phyloP scores from a whole-genome alignment of 1,139 yeast genomes.

The Kodamaea arcana region DNA sequence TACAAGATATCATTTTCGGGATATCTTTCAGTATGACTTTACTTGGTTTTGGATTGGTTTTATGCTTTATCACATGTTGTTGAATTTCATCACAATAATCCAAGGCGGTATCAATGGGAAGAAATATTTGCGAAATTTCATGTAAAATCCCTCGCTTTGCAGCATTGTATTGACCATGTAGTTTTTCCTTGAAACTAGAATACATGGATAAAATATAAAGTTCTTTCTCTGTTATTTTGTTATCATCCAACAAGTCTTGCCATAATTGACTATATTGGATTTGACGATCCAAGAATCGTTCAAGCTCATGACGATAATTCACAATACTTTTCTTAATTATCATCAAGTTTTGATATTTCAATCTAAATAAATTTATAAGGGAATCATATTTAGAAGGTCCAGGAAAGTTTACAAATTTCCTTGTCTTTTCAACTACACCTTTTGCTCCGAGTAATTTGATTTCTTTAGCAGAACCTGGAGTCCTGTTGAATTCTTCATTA shows the following conservation, averaged over 20 bases:
- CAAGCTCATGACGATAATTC: conserved; percentile 1
- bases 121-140: conserved; percentile 6
- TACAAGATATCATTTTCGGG: conserved; percentile 8
- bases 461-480: conserved; percentile 1
- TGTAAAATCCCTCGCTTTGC: conserved; percentile 5
- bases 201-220: conserved; percentile 16
- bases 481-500: conserved; percentile 1
- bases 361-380: neutral
- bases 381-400: neutral
- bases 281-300: conserved; percentile 14
- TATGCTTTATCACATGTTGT: conserved; percentile 2
- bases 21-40: neutral
- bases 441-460: conserved; percentile 7
- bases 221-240: neutral
- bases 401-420: neutral
- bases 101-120: conserved; percentile 5
- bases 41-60: neutral
- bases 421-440: neutral
- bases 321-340: conserved; percentile 2
- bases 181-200: conserved; percentile 16
- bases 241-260: conserved; percentile 12
- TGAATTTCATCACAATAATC: conserved; percentile 7
- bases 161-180: conserved; percentile 8
- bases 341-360: conserved; percentile 2
- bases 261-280: conserved; percentile 14